Percentiles rank a stretch among this genome's conserved stretches.
Evolutionary conservation across 192 early-diverging fungal genomes (phyloP).

Genomic region (Spinellus fusiger): DNA sequence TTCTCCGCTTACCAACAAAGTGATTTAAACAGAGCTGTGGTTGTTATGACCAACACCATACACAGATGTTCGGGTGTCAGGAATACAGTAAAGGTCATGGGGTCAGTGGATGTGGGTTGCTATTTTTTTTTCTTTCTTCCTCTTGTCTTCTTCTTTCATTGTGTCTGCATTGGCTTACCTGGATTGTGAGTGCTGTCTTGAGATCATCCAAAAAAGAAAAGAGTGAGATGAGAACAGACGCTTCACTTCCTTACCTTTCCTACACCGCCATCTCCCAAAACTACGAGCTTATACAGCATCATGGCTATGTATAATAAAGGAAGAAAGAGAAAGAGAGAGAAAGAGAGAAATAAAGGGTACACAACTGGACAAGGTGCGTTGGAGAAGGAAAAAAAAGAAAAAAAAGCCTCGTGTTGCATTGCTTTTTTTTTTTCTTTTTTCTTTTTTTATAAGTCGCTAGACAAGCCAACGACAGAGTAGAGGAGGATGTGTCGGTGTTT

Average conservation of each 20-base stretch:
- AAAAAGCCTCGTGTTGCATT: no score
- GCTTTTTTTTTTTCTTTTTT: neutral
- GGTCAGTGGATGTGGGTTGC: neutral
- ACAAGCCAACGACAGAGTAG: neutral
- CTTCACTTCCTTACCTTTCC: constrained; percentile 16
- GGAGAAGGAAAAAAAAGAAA: no score
- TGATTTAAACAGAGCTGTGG: constrained; percentile 37
- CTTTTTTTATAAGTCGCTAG: no score
- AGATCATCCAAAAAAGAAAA: neutral
- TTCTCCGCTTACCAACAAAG: constrained; percentile 37
- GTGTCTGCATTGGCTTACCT: no score
- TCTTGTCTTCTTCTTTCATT: no score
- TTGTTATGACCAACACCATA: neutral
- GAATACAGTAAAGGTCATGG: no score
- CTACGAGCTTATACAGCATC: constrained; percentile 96
- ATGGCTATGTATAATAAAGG: constrained; percentile 34
- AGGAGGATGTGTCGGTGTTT: no score
- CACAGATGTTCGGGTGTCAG: neutral
- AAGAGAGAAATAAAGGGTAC: neutral
- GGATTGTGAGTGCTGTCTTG: constrained; percentile 39
- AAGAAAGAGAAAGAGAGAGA: neutral
- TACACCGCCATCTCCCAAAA: constrained; percentile 89
- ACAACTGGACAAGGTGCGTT: no score
- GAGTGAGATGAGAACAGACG: neutral
- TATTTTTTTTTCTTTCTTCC: neutral